A percentile compares a stretch with the other conserved stretches of the same genome.
phyloP scores from a whole-genome alignment of 192 early-diverging fungal species.

The Spizellomyces punctatus region DNA sequence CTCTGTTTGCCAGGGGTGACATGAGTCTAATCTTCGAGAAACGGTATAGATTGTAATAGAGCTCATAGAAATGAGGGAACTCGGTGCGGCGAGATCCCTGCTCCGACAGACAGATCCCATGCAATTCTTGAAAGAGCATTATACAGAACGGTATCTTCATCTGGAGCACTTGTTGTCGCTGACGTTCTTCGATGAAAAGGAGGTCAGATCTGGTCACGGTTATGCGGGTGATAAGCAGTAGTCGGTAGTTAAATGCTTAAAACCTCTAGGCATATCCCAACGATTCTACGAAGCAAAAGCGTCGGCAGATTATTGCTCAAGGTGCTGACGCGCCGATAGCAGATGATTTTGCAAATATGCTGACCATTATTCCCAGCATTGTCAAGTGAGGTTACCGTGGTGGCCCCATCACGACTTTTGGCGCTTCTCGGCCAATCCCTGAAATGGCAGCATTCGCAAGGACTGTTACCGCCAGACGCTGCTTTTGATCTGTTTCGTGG shows the following conservation, averaged over 20 bases:
- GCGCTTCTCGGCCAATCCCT: slow-evolving; percentile 83
- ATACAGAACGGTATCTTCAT: slow-evolving; percentile 80
- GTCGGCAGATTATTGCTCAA: slow-evolving; percentile 76
- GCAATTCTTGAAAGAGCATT: slow-evolving; percentile 72
- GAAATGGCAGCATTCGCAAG: slow-evolving; percentile 88
- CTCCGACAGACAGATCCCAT: slow-evolving; percentile 91
- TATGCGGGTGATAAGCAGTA: not conserved
- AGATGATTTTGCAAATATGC: not conserved
- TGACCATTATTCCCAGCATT: slow-evolving; percentile 28
- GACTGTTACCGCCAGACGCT: slow-evolving; percentile 68
- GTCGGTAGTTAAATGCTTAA: not conserved
- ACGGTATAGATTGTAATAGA: slow-evolving; percentile 78
- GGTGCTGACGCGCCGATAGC: slow-evolving; percentile 23
- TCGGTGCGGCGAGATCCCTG: slow-evolving; percentile 79
- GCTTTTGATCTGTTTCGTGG: slow-evolving; percentile 80
- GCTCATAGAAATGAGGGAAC: slow-evolving; percentile 80
- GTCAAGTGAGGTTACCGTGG: slow-evolving; percentile 64
- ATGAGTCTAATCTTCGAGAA: too few relatives aligned
- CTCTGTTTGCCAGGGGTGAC: too few relatives aligned
- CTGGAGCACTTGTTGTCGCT: slow-evolving; percentile 78
- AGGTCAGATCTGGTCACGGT: slow-evolving; percentile 34
- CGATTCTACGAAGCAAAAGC: slow-evolving; percentile 67
- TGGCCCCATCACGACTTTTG: slow-evolving; percentile 77
- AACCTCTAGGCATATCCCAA: slow-evolving; percentile 57
- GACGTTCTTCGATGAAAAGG: slow-evolving; percentile 71